Conservation (phyloP, 371 early-diverging fungal species). For the Syncephalastrum monosporum region DNA sequence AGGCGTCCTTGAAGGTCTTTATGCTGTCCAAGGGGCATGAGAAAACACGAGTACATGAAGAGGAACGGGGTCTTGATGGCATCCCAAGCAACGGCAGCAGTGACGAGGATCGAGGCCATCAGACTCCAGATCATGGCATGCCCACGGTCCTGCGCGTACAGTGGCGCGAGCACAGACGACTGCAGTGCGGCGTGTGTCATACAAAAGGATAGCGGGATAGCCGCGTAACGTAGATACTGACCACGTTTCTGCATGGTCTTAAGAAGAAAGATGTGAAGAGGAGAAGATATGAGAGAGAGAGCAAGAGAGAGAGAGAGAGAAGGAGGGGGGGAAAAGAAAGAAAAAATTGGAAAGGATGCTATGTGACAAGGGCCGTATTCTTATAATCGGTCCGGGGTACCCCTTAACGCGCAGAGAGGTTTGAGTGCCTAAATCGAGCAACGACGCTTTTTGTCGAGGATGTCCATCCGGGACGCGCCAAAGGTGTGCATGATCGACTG, state of each 20-base stretch:
- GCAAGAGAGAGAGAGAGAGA: conserved; percentile 12
- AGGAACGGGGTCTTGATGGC: conserved; percentile 43
- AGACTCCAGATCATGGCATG: conserved; percentile 19
- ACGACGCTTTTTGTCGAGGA: too few species aligned
- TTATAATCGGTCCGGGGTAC: too few species aligned
- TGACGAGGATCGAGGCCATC: conserved; percentile 20
- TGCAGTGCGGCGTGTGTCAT: neutral
- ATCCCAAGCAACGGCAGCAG: conserved; percentile 31
- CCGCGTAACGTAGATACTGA: conserved; percentile 4
- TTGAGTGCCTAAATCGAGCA: too few species aligned
- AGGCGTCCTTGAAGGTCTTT: conserved; percentile 64
- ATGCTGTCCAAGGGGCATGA: conserved; percentile 70
- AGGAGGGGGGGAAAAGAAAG: conserved; percentile 1
- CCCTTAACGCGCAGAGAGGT: too few species aligned
- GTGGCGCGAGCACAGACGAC: conserved; percentile 17
- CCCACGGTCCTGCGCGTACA: conserved; percentile 25
- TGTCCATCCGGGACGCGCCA: too few species aligned
- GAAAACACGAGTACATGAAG: conserved; percentile 74
- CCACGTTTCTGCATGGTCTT: conserved; percentile 3
- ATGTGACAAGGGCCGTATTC: too few species aligned
- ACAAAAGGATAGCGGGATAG: conserved; percentile 12
- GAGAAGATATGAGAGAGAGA: conserved; percentile 9
- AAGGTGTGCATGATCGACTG: too few species aligned
- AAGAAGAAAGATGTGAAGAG: conserved; percentile 9
- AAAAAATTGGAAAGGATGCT: neutral